Percentiles rank a stretch among this genome's conserved stretches.
Evolutionary conservation across 495 filamentous ascomycete genomes (phyloP).

Genomic region (Sphaerosporella brunnea): DNA sequence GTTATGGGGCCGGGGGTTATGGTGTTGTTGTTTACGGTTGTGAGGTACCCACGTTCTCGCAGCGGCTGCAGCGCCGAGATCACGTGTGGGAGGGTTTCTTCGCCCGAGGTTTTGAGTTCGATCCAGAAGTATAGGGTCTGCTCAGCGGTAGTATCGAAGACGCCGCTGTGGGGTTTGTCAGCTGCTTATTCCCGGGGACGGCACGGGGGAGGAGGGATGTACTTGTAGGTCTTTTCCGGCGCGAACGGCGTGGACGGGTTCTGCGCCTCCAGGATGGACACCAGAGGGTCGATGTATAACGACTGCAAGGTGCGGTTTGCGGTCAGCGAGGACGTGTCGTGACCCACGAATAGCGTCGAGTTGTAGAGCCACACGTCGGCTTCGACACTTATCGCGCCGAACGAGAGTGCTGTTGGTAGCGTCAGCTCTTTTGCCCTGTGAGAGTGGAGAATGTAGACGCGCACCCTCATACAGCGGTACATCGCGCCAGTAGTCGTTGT

Average conservation of each 20-base stretch:
- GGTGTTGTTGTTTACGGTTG: constrained; percentile 36
- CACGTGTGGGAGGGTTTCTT: constrained; percentile 37
- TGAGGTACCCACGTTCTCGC: constrained; percentile 42
- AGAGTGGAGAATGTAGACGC: not conserved
- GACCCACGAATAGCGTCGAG: constrained; percentile 46
- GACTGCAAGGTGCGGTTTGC: constrained; percentile 39
- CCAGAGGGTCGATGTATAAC: constrained; percentile 48
- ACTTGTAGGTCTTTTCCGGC: not conserved
- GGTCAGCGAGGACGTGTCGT: constrained; percentile 35
- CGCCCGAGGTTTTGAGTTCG: constrained; percentile 46
- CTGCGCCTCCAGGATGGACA: constrained; percentile 36
- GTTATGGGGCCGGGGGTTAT: constrained; percentile 43
- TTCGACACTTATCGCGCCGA: constrained; percentile 56
- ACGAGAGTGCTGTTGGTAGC: constrained; percentile 37
- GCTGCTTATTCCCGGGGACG: too few relatives aligned
- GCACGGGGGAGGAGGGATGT: too few relatives aligned
- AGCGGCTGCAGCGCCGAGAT: constrained; percentile 47
- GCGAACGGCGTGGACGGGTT: constrained; percentile 28
- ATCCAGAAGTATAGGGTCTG: constrained; percentile 55
- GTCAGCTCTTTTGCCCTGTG: not conserved
- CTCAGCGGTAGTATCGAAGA: constrained; percentile 41
- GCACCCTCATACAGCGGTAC: constrained; percentile 39
- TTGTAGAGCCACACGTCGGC: constrained; percentile 77
- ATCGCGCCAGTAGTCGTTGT: constrained; percentile 82
- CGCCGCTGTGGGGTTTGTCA: constrained; percentile 37